Evolutionary conservation across 2,329 filamentous ascomycete species (phyloP), one percentile per base, ranked within the genome.

Genomic region (Fusarium armeniacum): DNA sequence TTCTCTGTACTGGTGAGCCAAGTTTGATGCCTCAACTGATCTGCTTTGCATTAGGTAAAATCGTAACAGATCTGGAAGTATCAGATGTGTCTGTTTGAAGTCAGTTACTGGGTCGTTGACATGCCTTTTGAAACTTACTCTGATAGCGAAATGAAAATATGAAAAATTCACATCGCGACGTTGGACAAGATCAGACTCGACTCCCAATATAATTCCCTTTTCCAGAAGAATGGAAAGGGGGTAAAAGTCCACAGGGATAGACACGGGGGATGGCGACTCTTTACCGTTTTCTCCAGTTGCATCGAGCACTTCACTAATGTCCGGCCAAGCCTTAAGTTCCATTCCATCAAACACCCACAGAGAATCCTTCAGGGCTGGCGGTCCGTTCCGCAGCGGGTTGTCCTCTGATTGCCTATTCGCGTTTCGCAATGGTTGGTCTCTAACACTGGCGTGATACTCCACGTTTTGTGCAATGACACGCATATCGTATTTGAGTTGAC

Each of bases 401-500:
- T 76, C 75, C 44, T 78, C 75, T 6, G 67, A 69, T 35, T 68
- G 68, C 24, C 73, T 69, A 32, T 63, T 81, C 64, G 63, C 72
- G 62, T 73, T 82, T 67, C 81, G 71, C 70, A 80, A 50, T 9
- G 89, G 89, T 74, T 97, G 92, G 76, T 99, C 96, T 69, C 94
- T 90, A 89, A 97, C 97, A 73, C 96, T 89, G 56, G 91, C 91
- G 78, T 97, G 98, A 75, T 96, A 98, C 78, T 99, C 96, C 41
- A 98, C 94, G 74, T 97, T 97, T 75, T 98, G 93, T 15, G 94
- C 94, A 76, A 99, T 91, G 62, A 98, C 91, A 12, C 94, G 91
- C 96, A 99, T 99, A 76, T 98, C 95, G 76, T 99, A 99, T 82
- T 98, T 98, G 53, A 98, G 85, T 72, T 94, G 91, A 7, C 93